phyloP scores from a whole-genome alignment of 129 eudicot genomes.

The Arctium lappa region DNA sequence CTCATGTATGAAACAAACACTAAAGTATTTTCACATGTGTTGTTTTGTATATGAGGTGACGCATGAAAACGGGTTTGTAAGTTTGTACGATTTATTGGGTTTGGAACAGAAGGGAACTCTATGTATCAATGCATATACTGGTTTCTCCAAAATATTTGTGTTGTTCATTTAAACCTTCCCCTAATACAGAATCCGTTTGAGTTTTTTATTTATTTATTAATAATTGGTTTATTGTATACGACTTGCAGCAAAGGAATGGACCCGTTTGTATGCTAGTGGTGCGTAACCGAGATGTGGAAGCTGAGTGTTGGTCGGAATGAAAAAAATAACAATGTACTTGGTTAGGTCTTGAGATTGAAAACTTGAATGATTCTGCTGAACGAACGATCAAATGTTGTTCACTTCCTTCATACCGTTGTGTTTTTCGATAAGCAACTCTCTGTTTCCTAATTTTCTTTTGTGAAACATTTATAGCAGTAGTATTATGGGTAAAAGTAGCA shows the following conservation, averaged over 20 bases:
- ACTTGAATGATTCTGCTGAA: conserved; percentile 18
- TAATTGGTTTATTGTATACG: neutral
- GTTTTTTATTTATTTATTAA: too few species aligned
- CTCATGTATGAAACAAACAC: neutral
- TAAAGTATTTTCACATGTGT: neutral
- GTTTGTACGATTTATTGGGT: neutral
- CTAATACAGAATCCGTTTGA: neutral
- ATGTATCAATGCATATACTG: neutral
- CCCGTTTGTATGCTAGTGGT: conserved; percentile 52
- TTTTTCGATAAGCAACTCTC: conserved; percentile 17
- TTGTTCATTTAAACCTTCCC: neutral
- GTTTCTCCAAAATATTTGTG: neutral
- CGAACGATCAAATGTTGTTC: conserved; percentile 20
- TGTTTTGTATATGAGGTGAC: neutral
- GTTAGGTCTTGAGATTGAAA: conserved; percentile 25
- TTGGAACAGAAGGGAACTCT: neutral
- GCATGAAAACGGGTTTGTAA: neutral
- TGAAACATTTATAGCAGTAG: neutral
- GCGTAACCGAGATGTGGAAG: conserved; percentile 24
- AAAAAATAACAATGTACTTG: conserved; percentile 26
- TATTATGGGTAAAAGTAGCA: neutral
- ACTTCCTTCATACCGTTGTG: conserved; percentile 18
- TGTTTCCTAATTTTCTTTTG: neutral
- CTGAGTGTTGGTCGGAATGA: neutral
- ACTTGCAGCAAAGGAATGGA: conserved; percentile 54